phyloP scores from a whole-genome alignment of 106 monocot genomes.

The Allium sativum region DNA sequence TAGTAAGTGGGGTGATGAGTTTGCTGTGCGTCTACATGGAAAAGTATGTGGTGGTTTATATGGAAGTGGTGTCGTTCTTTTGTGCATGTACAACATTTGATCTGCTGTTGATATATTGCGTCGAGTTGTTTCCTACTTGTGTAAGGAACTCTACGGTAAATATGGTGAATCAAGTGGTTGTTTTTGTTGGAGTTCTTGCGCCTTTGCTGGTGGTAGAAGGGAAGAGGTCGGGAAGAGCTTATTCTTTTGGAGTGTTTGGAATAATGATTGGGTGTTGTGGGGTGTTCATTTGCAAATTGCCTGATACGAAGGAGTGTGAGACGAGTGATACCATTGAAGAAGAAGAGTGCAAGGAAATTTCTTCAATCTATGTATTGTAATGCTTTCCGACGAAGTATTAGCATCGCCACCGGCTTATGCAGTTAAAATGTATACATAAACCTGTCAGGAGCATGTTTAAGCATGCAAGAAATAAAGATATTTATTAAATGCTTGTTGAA shows the following conservation, averaged over 20 bases:
- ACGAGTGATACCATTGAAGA: constrained; percentile 18
- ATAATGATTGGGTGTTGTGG: constrained; percentile 14
- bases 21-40: constrained; percentile 24
- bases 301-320: constrained; percentile 9
- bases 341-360: constrained; percentile 9
- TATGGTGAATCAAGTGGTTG: constrained; percentile 27
- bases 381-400: no score
- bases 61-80: constrained; percentile 37
- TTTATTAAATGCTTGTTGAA: no score
- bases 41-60: constrained; percentile 21
- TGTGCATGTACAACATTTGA: constrained; percentile 46
- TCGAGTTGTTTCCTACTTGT: constrained; percentile 55
- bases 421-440: no score
- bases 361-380: background rate
- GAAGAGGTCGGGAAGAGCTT: constrained; percentile 3
- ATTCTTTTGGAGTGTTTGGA: constrained; percentile 23
- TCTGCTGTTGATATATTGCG: constrained; percentile 23
- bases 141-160: constrained; percentile 48
- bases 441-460: no score
- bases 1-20: constrained; percentile 27
- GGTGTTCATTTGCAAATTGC: constrained; percentile 6
- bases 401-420: no score
- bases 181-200: constrained; percentile 40
- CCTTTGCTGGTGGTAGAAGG: constrained; percentile 42
- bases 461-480: no score